phyloP scores from a whole-genome alignment of 179 eudicot genomes.

The Beta lomatogona region DNA sequence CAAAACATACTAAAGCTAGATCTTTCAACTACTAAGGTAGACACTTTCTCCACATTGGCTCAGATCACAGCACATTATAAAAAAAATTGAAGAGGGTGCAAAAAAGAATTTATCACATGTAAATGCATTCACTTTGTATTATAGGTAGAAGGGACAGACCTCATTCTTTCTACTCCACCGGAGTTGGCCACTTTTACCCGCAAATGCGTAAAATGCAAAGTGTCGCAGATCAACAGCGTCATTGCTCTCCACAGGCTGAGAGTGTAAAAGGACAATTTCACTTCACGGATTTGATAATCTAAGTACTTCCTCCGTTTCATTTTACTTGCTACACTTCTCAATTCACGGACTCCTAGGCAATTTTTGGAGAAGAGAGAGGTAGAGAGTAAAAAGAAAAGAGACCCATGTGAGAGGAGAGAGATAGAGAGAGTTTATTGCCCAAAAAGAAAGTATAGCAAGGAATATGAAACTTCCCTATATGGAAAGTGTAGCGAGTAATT shows the following conservation, averaged over 20 bases:
- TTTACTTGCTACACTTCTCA: no score
- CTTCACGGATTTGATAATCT: not conserved
- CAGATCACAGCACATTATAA: not conserved
- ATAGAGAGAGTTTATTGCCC: no score
- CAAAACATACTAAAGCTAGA: not conserved
- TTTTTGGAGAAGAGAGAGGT: no score
- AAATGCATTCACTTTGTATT: not conserved
- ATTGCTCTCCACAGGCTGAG: slow-evolving; percentile 63
- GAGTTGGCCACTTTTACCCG: slow-evolving; percentile 79
- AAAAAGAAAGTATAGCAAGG: no score
- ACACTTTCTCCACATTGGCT: not conserved
- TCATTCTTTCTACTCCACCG: slow-evolving; percentile 93
- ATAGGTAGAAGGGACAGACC: slow-evolving; percentile 44
- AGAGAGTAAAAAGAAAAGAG: no score
- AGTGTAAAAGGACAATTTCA: not conserved
- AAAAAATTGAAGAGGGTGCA: not conserved
- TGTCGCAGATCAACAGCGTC: slow-evolving; percentile 85
- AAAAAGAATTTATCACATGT: not conserved
- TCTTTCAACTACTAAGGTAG: not conserved
- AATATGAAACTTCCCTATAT: no score
- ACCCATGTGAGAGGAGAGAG: no score
- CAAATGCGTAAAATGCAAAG: slow-evolving; percentile 95
- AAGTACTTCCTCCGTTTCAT: no score
- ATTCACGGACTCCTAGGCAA: no score
- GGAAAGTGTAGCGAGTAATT: no score